These are phyloP conservation scores for Pseudogymnoascus sp. DNA, from an alignment of 2,329 filamentous ascomycete species.

Conservation along the genomic window DNA sequence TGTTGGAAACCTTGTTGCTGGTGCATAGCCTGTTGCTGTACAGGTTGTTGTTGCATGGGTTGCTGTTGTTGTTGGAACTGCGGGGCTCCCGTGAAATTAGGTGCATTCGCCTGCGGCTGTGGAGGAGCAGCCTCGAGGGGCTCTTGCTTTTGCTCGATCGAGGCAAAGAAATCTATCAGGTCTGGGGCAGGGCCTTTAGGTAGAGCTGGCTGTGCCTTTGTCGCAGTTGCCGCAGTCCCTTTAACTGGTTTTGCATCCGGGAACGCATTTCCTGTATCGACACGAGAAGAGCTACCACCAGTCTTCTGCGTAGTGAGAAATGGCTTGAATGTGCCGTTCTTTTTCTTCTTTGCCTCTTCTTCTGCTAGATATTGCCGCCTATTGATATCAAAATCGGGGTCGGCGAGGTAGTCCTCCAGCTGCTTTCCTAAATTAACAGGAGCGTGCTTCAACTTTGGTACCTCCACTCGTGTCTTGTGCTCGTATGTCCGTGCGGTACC, in stretches of 20 bases:
- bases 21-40: slow-evolving; percentile 31
- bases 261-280: slow-evolving; percentile 18
- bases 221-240: slow-evolving; percentile 17
- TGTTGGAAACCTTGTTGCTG: slow-evolving; percentile 35
- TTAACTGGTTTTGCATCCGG: slow-evolving; percentile 24
- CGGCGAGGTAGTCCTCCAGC: slow-evolving; percentile 88
- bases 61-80: slow-evolving; percentile 25
- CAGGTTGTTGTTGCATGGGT: too few species aligned
- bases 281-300: slow-evolving; percentile 24
- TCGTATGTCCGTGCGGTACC: slow-evolving; percentile 83
- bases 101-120: slow-evolving; percentile 28
- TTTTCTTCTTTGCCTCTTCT: slow-evolving; percentile 59
- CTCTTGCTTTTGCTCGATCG: slow-evolving; percentile 83
- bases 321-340: slow-evolving; percentile 34
- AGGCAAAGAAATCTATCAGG: slow-evolving; percentile 90
- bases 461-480: slow-evolving; percentile 83
- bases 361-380: slow-evolving; percentile 85
- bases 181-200: slow-evolving; percentile 63
- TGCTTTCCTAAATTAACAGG: slow-evolving; percentile 84
- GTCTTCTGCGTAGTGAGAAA: slow-evolving; percentile 35
- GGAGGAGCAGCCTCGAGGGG: slow-evolving; percentile 47
- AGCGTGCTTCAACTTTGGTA: slow-evolving; percentile 94
- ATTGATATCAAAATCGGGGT: slow-evolving; percentile 91
- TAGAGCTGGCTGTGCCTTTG: slow-evolving; percentile 36
- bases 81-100: slow-evolving; percentile 25